Evolutionary conservation across 257 asterid species (phyloP).

Genomic region (Voacanga thouarsii): DNA sequence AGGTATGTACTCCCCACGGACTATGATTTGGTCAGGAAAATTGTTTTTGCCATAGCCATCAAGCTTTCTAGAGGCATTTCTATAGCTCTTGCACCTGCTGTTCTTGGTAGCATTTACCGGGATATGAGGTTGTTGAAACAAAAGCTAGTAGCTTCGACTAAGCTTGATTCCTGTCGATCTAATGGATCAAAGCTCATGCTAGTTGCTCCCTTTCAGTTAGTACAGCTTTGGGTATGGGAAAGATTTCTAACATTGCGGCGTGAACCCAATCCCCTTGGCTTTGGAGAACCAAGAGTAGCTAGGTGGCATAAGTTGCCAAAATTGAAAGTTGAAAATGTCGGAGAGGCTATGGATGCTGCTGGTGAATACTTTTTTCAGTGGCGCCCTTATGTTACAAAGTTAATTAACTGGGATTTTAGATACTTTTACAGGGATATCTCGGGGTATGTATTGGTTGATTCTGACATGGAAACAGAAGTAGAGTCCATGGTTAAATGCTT

Average conservation of each 20-base stretch:
- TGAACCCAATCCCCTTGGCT: slow-evolving; percentile 5
- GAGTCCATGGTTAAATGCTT: slow-evolving; percentile 28
- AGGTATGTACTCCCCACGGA: slow-evolving; percentile 23
- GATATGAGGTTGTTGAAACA: slow-evolving; percentile 18
- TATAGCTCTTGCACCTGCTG: slow-evolving; percentile 36
- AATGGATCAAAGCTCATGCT: slow-evolving; percentile 9
- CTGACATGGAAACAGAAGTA: slow-evolving; percentile 13
- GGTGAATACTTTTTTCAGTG: slow-evolving; percentile 30
- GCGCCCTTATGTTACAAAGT: slow-evolving; percentile 33
- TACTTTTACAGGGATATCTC: background rate
- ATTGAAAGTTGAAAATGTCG: slow-evolving; percentile 16
- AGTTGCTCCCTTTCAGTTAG: slow-evolving; percentile 30
- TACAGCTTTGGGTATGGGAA: slow-evolving; percentile 56
- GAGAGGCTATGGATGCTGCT: slow-evolving; percentile 20
- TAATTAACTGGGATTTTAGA: background rate
- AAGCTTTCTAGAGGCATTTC: slow-evolving; percentile 22
- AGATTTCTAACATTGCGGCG: slow-evolving; percentile 34
- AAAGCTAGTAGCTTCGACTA: background rate
- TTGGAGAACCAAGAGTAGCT: slow-evolving; percentile 21
- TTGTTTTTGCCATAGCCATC: slow-evolving; percentile 26
- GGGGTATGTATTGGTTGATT: slow-evolving; percentile 11
- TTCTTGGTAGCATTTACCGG: slow-evolving; percentile 29
- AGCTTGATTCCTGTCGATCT: background rate
- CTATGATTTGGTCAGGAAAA: background rate
- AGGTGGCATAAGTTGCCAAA: slow-evolving; percentile 28